These are phyloP conservation scores for Trichoderma polysporum DNA, from an alignment of 2,329 filamentous ascomycete species.

Conservation along the genomic window DNA sequence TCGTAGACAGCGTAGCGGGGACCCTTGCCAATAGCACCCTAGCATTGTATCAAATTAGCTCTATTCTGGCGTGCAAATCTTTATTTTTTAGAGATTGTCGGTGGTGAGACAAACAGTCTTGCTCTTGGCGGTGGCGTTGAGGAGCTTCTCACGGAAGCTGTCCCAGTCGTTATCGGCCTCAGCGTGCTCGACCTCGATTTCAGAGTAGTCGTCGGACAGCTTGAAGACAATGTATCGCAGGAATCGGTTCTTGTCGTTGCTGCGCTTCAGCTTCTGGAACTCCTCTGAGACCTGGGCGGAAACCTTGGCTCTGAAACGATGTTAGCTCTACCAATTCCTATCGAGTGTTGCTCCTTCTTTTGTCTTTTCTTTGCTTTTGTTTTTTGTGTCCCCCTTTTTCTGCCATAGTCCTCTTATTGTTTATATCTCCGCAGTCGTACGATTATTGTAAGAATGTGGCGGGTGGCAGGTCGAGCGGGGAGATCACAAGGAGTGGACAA, in stretches of 20 bases:
- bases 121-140: constrained; percentile 71
- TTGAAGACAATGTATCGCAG: constrained; percentile 88
- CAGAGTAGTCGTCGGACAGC: constrained; percentile 77
- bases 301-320: constrained; percentile 17
- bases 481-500: constrained; percentile 2
- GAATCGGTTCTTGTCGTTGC: constrained; percentile 18
- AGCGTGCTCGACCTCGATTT: constrained; percentile 77
- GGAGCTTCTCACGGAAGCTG: constrained; percentile 71
- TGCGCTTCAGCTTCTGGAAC: constrained; percentile 35
- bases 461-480: not conserved
- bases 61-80: not conserved
- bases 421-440: not conserved
- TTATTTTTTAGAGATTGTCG: not conserved
- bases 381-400: too few relatives aligned
- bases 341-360: not conserved
- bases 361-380: not conserved
- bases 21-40: constrained; percentile 63
- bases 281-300: constrained; percentile 57
- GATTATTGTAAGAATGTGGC: not conserved
- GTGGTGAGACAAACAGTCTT: constrained; percentile 53
- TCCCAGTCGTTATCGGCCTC: constrained; percentile 68
- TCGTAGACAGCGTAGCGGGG: constrained; percentile 85
- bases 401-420: not conserved
- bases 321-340: constrained; percentile 2
- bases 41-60: constrained; percentile 3